phyloP scores from a whole-genome alignment of 208 protist genomes.

The Crithidia sp. region DNA sequence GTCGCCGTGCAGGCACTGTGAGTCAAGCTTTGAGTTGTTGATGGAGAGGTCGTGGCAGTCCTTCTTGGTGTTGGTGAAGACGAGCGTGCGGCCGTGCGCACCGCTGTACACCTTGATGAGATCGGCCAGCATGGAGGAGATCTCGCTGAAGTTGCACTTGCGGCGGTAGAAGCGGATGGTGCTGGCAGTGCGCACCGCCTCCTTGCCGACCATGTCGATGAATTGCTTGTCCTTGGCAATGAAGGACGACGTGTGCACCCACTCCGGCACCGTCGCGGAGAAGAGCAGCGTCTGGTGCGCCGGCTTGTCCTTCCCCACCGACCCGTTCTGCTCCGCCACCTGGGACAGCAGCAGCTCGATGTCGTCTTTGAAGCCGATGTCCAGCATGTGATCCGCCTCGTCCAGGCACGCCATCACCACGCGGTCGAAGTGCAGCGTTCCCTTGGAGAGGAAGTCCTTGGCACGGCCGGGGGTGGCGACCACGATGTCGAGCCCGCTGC shows the following conservation, averaged over 20 bases:
- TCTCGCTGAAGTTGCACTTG: constrained; percentile 92
- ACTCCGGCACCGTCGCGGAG: constrained; percentile 93
- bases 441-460: constrained; percentile 99
- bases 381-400: constrained; percentile 98
- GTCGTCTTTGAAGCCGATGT: constrained; percentile 97
- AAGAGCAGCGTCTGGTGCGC: constrained; percentile 94
- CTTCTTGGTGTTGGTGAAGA: constrained; percentile 95
- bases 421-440: constrained; percentile 89
- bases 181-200: constrained; percentile 94
- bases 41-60: constrained; percentile 91
- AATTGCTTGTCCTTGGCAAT: constrained; percentile 90
- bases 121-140: constrained; percentile 93
- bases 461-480: constrained; percentile 98
- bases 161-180: constrained; percentile 88
- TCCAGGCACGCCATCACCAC: constrained; percentile 96
- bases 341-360: constrained; percentile 95
- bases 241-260: constrained; percentile 87
- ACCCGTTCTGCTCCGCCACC: constrained; percentile 90
- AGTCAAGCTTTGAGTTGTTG: constrained; percentile 91
- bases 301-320: constrained; percentile 76
- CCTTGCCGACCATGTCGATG: constrained; percentile 94
- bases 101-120: constrained; percentile 91
- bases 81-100: constrained; percentile 80
- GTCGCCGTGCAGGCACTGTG: constrained; percentile 96
- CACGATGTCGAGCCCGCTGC: constrained; percentile 98